Evolutionary conservation across 2,329 filamentous ascomycete species (phyloP).

Genomic region (Oidium heveae): DNA sequence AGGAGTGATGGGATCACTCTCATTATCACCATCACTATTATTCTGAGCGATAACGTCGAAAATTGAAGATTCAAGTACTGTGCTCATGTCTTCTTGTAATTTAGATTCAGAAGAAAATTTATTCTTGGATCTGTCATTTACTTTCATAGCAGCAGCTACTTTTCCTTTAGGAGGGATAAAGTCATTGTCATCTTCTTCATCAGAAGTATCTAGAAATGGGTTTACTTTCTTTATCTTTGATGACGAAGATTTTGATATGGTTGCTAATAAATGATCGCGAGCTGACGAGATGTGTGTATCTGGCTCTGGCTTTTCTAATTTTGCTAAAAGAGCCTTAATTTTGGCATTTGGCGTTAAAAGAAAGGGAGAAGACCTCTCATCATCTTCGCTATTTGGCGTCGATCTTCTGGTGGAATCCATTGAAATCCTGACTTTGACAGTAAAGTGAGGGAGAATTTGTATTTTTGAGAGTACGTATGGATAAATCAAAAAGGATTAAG

Average conservation of each 20-base stretch:
- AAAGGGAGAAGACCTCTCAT: slow-evolving; percentile 17
- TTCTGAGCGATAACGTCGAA: too few relatives aligned
- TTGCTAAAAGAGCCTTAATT: slow-evolving; percentile 26
- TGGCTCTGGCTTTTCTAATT: slow-evolving; percentile 21
- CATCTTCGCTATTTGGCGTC: neutral
- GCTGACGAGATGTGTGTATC: slow-evolving; percentile 8
- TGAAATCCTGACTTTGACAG: neutral
- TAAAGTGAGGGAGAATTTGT: too few relatives aligned
- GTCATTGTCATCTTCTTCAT: slow-evolving; percentile 18
- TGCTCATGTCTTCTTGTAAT: too few relatives aligned
- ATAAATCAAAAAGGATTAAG: too few relatives aligned
- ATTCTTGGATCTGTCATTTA: neutral
- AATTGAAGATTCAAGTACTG: too few relatives aligned
- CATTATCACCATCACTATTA: slow-evolving; percentile 5
- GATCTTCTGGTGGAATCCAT: neutral
- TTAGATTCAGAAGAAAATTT: neutral
- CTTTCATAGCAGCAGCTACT: neutral
- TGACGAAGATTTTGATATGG: slow-evolving; percentile 2
- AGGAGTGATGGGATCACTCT: slow-evolving; percentile 6
- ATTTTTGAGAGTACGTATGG: too few relatives aligned
- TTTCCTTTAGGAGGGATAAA: neutral
- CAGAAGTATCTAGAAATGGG: slow-evolving; percentile 1
- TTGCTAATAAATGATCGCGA: slow-evolving; percentile 5
- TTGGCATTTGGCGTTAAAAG: slow-evolving; percentile 27
- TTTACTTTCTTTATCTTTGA: neutral